These are phyloP conservation scores for Babesia microti DNA, from an alignment of 169 alveolate species.

Conservation along the genomic window DNA sequence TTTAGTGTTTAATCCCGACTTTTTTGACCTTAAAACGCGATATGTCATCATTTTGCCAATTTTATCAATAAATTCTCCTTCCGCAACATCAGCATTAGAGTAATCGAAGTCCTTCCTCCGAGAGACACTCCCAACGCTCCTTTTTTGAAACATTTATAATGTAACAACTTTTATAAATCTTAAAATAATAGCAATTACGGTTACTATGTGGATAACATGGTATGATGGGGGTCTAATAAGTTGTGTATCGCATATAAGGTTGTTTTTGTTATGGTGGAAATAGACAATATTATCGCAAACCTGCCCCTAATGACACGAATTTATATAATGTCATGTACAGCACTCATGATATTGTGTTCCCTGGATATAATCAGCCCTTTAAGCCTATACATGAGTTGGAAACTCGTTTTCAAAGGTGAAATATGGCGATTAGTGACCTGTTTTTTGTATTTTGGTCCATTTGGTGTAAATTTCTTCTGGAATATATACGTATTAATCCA, in stretches of 20 bases:
- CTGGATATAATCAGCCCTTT: conserved; percentile 69
- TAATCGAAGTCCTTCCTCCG: too few species aligned
- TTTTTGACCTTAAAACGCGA: too few species aligned
- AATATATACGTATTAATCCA: conserved; percentile 74
- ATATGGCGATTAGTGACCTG: conserved; percentile 80
- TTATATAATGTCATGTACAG: conserved; percentile 60
- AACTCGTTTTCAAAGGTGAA: conserved; percentile 63
- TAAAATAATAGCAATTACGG: background rate
- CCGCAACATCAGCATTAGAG: too few species aligned
- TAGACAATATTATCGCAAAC: conserved; percentile 30
- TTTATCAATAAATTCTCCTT: too few species aligned
- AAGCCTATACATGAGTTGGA: conserved; percentile 70
- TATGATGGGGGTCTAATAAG: conserved; percentile 2
- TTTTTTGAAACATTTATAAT: background rate
- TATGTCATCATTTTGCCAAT: too few species aligned
- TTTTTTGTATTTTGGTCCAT: conserved; percentile 79
- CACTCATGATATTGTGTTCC: conserved; percentile 66
- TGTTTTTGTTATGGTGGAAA: background rate
- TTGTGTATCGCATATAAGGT: background rate
- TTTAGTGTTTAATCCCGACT: too few species aligned
- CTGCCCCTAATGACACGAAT: conserved; percentile 68
- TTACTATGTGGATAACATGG: background rate
- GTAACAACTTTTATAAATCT: background rate
- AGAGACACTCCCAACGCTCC: too few species aligned
- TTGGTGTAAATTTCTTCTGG: conserved; percentile 81